phyloP scores from a whole-genome alignment of 2,329 filamentous ascomycete genomes.

The Lithohypha guttulata region DNA sequence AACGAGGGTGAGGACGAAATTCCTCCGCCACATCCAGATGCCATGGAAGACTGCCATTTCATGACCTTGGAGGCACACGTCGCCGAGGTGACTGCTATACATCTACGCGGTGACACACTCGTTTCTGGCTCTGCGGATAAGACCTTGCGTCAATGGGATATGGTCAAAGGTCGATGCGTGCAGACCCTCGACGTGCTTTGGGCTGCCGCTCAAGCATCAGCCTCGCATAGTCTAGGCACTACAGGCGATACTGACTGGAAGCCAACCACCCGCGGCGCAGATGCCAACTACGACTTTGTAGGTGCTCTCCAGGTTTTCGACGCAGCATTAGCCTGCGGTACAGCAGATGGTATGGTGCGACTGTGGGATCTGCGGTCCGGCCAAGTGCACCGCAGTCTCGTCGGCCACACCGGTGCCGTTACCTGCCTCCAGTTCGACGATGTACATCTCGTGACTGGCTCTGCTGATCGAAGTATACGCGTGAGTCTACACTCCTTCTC shows the following conservation, averaged over 20 bases:
- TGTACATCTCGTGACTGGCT: conserved; percentile 85
- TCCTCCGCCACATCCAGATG: conserved; percentile 56
- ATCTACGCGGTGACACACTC: conserved; percentile 79
- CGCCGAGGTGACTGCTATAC: conserved; percentile 84
- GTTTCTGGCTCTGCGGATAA: conserved; percentile 96
- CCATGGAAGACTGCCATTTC: conserved; percentile 81
- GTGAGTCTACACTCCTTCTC: conserved; percentile 45
- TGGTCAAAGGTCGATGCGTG: conserved; percentile 92
- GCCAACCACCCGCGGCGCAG: conserved; percentile 51
- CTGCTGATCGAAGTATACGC: conserved; percentile 81
- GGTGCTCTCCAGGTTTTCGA: conserved; percentile 93
- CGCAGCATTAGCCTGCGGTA: conserved; percentile 87
- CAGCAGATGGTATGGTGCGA: conserved; percentile 92
- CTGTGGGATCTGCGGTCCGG: conserved; percentile 94
- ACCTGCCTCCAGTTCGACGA: conserved; percentile 95
- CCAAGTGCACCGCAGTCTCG: conserved; percentile 90
- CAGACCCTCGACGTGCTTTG: conserved; percentile 96
- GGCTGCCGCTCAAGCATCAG: conserved; percentile 84
- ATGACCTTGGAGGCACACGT: conserved; percentile 83
- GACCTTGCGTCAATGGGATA: conserved; percentile 93
- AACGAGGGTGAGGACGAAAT: conserved; percentile 60
- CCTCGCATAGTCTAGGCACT: conserved; percentile 42
- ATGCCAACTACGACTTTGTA: conserved; percentile 75
- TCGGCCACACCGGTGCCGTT: conserved; percentile 89
- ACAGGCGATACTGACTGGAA: conserved; percentile 55